Evolutionary conservation across 805 yeast species (phyloP), one percentile per base, ranked within the genome.

Genomic region (Saccharomycopsis sp.): DNA sequence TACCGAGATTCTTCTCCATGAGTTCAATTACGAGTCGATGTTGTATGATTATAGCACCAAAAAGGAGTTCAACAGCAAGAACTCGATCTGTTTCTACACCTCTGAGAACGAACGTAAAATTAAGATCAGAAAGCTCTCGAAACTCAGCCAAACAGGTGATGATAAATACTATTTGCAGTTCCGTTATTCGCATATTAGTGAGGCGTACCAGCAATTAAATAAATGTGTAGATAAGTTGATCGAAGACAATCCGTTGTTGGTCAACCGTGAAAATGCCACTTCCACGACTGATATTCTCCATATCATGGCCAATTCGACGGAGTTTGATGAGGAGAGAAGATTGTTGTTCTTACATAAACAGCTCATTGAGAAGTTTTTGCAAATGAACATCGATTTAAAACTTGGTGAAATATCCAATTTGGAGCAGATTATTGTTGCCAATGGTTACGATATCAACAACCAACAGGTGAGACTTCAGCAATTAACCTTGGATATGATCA

Each of bases 11-110:
- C 69, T 94, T 53, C 72, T 92, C 57, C 98, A 94, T 70, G 97
- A 90, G 69, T 89, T 92, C 71, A 82, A 86, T 23, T 94, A 92
- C 71, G 96, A 93, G 72, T 92, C 97, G 2, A 85, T 92, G 88
- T 87, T 92, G 19, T 86, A 86, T 73, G 99, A 72, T 86, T 25
- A 78, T 79, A 73, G 78, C 51, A 64, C 68, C 65, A 73, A 72
- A 70, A 70, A 74, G 56, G 74, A 78, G 63, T 67, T 68, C n/a
- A 86, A 81, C 68, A 73, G 68, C 20, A 60, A 60, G 34, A 58
- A 52, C 23, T 41, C 42, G 19, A 50, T 58, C 5, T 22, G 49
- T 3, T 60, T 60, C 35, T 88, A 85, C 66, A 68, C 73, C 52
- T 78, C 81, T 5, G 87, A 81, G 65, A 82, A 75, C 67, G 89